Conservation (phyloP, 2,329 filamentous ascomycete species). For the Colletotrichum gloeosporioides region DNA sequence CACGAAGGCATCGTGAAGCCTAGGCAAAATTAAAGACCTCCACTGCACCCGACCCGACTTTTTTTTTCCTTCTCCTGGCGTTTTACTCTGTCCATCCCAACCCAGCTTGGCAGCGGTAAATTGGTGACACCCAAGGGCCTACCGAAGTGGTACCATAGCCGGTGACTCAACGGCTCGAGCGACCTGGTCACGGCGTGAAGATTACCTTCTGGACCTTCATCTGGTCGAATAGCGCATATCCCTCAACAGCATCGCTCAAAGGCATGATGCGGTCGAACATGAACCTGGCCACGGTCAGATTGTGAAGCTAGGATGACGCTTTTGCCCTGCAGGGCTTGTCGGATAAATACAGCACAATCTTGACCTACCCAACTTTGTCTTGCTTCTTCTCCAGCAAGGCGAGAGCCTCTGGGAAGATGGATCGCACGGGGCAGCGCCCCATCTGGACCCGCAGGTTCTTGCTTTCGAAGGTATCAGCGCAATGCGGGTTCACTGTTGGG, state of each 20-base stretch:
- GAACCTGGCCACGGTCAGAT: constrained; percentile 55
- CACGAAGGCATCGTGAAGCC: constrained; percentile 90
- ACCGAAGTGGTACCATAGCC: background rate
- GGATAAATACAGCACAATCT: background rate
- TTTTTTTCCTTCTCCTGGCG: background rate
- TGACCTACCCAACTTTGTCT: constrained; percentile 65
- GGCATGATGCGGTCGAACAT: constrained; percentile 81
- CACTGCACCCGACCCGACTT: background rate
- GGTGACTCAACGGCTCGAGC: background rate
- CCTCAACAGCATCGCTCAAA: constrained; percentile 67
- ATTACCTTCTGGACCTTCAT: constrained; percentile 79
- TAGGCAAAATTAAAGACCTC: constrained; percentile 68
- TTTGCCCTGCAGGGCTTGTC: background rate
- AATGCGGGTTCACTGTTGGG: background rate
- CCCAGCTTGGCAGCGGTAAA: background rate
- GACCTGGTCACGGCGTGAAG: constrained; percentile 55
- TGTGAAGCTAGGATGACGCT: background rate
- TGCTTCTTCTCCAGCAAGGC: constrained; percentile 70
- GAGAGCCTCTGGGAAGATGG: constrained; percentile 71
- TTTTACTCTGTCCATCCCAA: background rate
- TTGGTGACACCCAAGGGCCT: too few relatives aligned
- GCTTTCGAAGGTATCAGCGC: constrained; percentile 38
- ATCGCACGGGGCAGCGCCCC: constrained; percentile 78
- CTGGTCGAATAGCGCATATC: constrained; percentile 74
- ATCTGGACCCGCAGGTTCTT: constrained; percentile 79